Conservation (phyloP, 768 basidiomycete species). For the Lyophyllum atratum region DNA sequence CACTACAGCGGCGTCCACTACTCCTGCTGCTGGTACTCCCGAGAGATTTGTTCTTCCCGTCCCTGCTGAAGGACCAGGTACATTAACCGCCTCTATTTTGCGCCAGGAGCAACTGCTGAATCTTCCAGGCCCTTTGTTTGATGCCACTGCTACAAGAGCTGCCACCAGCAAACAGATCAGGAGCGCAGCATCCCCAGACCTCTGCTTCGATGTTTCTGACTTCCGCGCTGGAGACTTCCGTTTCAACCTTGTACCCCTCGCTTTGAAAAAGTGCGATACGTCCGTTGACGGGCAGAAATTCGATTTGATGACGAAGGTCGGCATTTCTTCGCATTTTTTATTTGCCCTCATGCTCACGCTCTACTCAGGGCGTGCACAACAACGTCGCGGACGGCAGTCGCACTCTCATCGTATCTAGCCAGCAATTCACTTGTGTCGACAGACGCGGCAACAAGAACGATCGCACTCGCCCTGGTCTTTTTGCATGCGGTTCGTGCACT, state of each 20-base stretch:
- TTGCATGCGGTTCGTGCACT: slow-evolving; percentile 23
- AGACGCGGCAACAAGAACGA: slow-evolving; percentile 26
- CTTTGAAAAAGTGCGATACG: slow-evolving; percentile 26
- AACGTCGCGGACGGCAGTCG: slow-evolving; percentile 23
- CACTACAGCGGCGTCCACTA: not conserved
- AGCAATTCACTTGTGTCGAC: slow-evolving; percentile 29
- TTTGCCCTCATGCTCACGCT: slow-evolving; percentile 1
- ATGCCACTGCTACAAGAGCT: slow-evolving; percentile 24
- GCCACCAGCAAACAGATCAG: slow-evolving; percentile 21
- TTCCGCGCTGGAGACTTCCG: slow-evolving; percentile 31
- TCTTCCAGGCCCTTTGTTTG: slow-evolving; percentile 19
- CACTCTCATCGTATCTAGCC: slow-evolving; percentile 31
- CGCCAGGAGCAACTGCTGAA: not conserved
- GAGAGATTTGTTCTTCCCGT: slow-evolving; percentile 20
- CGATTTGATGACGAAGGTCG: slow-evolving; percentile 31
- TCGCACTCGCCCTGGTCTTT: slow-evolving; percentile 27
- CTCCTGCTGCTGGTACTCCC: not conserved
- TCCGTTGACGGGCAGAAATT: slow-evolving; percentile 30
- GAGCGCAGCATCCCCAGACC: slow-evolving; percentile 22
- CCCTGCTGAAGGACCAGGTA: slow-evolving; percentile 20
- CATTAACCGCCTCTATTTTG: not conserved
- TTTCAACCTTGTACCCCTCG: slow-evolving; percentile 33
- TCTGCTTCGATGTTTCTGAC: slow-evolving; percentile 31
- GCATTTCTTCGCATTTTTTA: slow-evolving; percentile 16
- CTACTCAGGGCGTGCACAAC: slow-evolving; percentile 27